These are phyloP conservation scores for Teunomyces aglyptinius DNA, from an alignment of 805 yeast species.

Conservation along the genomic window DNA sequence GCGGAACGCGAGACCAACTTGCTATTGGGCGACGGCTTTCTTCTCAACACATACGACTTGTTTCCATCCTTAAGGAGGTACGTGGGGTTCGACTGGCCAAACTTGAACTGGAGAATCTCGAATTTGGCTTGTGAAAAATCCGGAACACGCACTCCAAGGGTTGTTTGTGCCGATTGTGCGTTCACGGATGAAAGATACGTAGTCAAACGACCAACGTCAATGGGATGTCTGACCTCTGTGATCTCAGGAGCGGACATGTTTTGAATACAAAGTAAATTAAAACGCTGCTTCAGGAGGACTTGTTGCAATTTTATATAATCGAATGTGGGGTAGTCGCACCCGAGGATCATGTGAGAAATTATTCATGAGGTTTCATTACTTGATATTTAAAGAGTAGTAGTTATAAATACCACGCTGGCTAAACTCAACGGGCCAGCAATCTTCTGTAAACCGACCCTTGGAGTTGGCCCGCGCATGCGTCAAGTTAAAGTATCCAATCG, in stretches of 20 bases:
- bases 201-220: constrained; percentile 25
- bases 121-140: constrained; percentile 17
- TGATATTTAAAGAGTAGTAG: constrained; percentile 54
- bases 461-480: constrained; percentile 30
- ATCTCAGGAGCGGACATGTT: constrained; percentile 19
- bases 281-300: no score
- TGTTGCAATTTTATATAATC: no score
- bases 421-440: constrained; percentile 53
- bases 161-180: constrained; percentile 10
- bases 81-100: constrained; percentile 67
- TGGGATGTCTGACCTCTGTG: constrained; percentile 34
- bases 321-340: constrained; percentile 5
- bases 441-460: constrained; percentile 30
- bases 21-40: constrained; percentile 53
- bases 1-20: constrained; percentile 54
- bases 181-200: constrained; percentile 16
- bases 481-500: constrained; percentile 49
- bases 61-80: constrained; percentile 44
- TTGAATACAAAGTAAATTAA: no score
- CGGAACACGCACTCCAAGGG: constrained; percentile 23
- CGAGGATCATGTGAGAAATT: constrained; percentile 6
- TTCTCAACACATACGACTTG: constrained; percentile 47
- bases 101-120: constrained; percentile 50
- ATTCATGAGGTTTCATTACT: constrained; percentile 12
- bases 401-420: constrained; percentile 55